A percentile compares a stretch with the other conserved stretches of the same genome.
Conservation (phyloP, 768 basidiomycete genomes). For the Calvatia gigantea region DNA sequence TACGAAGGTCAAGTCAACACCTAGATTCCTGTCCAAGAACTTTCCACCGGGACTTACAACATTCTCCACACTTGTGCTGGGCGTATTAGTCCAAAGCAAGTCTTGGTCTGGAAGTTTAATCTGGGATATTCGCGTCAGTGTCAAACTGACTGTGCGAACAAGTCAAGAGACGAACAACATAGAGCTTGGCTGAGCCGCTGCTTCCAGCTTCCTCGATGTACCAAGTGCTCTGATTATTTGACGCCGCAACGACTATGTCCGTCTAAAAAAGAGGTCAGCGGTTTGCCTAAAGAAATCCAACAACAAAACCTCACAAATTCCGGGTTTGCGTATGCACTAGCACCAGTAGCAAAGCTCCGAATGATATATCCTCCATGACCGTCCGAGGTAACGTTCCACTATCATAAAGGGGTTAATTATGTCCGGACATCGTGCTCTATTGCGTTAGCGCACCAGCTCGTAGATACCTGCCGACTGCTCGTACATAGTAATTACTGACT, state of each 20-base stretch:
- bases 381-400: conserved; percentile 4
- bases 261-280: not conserved
- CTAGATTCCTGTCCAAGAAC: no score
- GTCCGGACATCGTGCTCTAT: not conserved
- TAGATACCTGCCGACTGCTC: conserved; percentile 3
- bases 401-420: not conserved
- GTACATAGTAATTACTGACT: not conserved
- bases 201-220: not conserved
- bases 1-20: no score
- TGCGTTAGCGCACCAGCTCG: not conserved
- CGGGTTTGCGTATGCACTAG: conserved; percentile 1
- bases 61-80: not conserved
- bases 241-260: not conserved
- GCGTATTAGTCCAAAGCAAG: conserved; percentile 9
- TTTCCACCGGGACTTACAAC: no score
- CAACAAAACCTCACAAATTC: not conserved
- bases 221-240: conserved; percentile 3
- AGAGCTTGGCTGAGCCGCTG: not conserved
- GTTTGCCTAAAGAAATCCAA: no score
- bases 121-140: not conserved
- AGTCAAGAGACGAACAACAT: not conserved
- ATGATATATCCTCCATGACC: conserved; percentile 6
- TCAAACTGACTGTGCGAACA: not conserved
- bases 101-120: conserved; percentile 6
- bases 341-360: not conserved